phyloP scores from a whole-genome alignment of 768 basidiomycete species.

The Leccinum barrowsii region DNA sequence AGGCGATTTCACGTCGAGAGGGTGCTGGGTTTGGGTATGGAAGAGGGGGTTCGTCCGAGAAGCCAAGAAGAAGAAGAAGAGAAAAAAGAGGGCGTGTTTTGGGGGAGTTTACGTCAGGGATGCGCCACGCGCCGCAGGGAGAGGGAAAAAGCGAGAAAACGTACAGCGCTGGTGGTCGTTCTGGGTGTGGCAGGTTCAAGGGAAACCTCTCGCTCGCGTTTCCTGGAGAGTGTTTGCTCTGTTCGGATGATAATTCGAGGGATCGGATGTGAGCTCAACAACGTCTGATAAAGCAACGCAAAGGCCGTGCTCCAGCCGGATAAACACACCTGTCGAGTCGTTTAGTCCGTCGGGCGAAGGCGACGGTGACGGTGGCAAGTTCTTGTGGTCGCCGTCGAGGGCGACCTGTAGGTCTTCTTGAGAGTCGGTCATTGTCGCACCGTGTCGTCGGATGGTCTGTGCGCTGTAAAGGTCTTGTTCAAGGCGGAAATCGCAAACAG shows the following conservation, averaged over 20 bases:
- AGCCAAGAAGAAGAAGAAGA: neutral
- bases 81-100: constrained; percentile 16
- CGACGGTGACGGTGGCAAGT: constrained; percentile 29
- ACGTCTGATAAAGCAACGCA: constrained; percentile 25
- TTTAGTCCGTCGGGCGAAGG: constrained; percentile 42
- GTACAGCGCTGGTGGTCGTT: constrained; percentile 34
- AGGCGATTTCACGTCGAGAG: constrained; percentile 51
- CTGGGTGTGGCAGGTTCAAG: constrained; percentile 61
- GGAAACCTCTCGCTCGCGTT: constrained; percentile 77
- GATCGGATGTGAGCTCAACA: constrained; percentile 21
- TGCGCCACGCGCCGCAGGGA: constrained; percentile 10
- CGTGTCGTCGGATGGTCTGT: constrained; percentile 26
- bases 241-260: constrained; percentile 2
- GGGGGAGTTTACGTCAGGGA: constrained; percentile 28
- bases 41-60: neutral
- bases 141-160: constrained; percentile 27
- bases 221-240: constrained; percentile 54
- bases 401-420: constrained; percentile 15
- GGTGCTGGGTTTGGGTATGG: constrained; percentile 22
- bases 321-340: constrained; percentile 41
- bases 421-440: constrained; percentile 27
- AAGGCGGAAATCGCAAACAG: constrained; percentile 27
- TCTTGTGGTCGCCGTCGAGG: constrained; percentile 18
- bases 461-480: constrained; percentile 22
- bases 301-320: constrained; percentile 17